Base-by-base conservation (phyloP, 2,329 filamentous ascomycete species). In the Penicillium verrucosum region DNA sequence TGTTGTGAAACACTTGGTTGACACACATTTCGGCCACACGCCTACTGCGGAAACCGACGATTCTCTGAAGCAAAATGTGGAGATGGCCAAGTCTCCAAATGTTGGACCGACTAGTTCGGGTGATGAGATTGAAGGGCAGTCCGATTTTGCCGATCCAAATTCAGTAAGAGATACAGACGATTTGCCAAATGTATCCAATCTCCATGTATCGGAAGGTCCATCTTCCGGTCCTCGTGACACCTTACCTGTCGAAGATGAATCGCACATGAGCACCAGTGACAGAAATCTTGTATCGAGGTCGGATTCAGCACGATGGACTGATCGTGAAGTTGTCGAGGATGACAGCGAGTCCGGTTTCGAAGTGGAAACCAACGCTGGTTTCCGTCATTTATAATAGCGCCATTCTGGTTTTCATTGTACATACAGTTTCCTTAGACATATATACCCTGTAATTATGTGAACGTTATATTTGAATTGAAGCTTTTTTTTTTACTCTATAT, bases 1-100 rank as follows among this genome's bases (percentile, higher is more conserved):
- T 0, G 94, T 99, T 0, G 80, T 97, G 48, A 92, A 97, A 75
- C 94, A 99, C 75, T 78, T 97, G 21, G 93, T 94, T 51, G 92
- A 97, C 67, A 92, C 91, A 0, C 94, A 99, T 75, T 99, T 99
- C 71, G 89, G 86, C 52, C 89, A 95, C 69, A 86, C 85, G 0
- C 83, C 83, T 46, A 77, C 82, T 1, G 87, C 89, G 0, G 80
- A 82, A 16, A 86, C 83, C 1, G 80, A 85, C 1, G 89, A 92
- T 65, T 85, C 89, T 47, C 75, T 87, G 32, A 88, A 90, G 70
- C 76, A 80, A 41, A 82, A 80, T n/a, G 73, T 75, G 0, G 92
- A 96, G 67, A 83, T 88, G 11, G 90, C 90, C 0, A 84, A 87
- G 62, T 80, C 80, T 40, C 76, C 83, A 25, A 73, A 79, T 45